These are phyloP conservation scores for Calonectria honghensis DNA, from an alignment of 2,329 filamentous ascomycete species.

Conservation along the genomic window DNA sequence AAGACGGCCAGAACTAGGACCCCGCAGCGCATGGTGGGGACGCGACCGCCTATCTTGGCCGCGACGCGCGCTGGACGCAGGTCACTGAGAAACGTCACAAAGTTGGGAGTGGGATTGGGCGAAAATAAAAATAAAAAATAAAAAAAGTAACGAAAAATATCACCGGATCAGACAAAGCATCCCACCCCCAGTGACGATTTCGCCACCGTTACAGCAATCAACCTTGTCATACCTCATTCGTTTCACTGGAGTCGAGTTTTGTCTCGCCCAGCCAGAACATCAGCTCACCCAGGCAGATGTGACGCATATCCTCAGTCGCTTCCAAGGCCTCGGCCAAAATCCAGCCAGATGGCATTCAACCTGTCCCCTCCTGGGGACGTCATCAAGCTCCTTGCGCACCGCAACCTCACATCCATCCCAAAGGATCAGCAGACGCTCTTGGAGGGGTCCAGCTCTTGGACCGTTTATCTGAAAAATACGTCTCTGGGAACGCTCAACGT, in stretches of 20 bases:
- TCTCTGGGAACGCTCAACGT: constrained; percentile 57
- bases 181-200: background rate
- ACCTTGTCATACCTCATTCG: background rate
- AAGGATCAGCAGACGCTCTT: constrained; percentile 63
- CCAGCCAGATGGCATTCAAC: constrained; percentile 52
- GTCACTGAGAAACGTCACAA: constrained; percentile 20
- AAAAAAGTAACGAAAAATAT: background rate
- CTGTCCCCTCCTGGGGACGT: constrained; percentile 52
- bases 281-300: constrained; percentile 48
- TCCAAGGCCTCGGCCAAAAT: constrained; percentile 45
- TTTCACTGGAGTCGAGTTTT: background rate
- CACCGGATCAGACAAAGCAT: background rate
- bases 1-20: constrained; percentile 13
- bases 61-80: constrained; percentile 29
- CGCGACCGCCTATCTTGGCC: constrained; percentile 35
- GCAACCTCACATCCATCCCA: constrained; percentile 59
- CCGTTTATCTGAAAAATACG: constrained; percentile 50
- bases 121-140: background rate
- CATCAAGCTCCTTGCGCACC: constrained; percentile 52
- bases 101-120: background rate
- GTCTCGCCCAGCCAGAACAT: constrained; percentile 17
- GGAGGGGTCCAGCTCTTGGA: constrained; percentile 61
- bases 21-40: constrained; percentile 35
- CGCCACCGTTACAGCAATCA: background rate
- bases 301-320: constrained; percentile 44